These are phyloP conservation scores for Lolium perenne DNA, from an alignment of 176 grass and related monocot species.

Conservation along the genomic window DNA sequence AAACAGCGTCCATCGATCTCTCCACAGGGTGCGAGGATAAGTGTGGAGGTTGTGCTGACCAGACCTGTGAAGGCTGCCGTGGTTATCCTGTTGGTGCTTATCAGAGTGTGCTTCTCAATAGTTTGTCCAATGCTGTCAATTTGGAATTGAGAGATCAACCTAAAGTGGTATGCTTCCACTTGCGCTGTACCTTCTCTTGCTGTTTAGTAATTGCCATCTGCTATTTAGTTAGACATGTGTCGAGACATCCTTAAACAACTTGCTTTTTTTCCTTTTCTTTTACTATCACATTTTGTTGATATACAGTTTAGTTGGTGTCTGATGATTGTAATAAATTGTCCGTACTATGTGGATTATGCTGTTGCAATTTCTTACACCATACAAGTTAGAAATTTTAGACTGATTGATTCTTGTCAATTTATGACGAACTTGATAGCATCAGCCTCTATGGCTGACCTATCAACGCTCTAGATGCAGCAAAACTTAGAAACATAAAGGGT, in stretches of 20 bases:
- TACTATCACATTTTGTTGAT: background rate
- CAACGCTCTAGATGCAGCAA: background rate
- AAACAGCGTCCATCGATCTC: slow-evolving; percentile 8
- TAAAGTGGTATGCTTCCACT: slow-evolving; percentile 13
- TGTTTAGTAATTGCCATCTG: background rate
- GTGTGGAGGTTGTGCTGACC: background rate
- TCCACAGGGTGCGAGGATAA: background rate
- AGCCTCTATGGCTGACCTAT: no score
- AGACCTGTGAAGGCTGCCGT: slow-evolving; percentile 12
- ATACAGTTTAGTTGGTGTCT: background rate
- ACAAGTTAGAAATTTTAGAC: background rate
- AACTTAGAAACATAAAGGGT: no score
- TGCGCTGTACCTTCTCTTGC: background rate
- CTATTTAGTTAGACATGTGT: background rate
- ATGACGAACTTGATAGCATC: no score
- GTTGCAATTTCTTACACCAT: background rate
- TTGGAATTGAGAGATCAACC: slow-evolving; percentile 23
- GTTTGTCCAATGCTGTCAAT: slow-evolving; percentile 3
- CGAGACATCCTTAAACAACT: background rate
- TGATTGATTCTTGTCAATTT: background rate
- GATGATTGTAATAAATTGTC: background rate
- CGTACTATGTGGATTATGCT: background rate
- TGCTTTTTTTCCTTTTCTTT: background rate
- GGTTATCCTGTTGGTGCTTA: background rate
- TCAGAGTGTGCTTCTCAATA: background rate